These are phyloP conservation scores for Hypericum androsaemum DNA, from an alignment of 345 rosid genomes.

Conservation along the genomic window DNA sequence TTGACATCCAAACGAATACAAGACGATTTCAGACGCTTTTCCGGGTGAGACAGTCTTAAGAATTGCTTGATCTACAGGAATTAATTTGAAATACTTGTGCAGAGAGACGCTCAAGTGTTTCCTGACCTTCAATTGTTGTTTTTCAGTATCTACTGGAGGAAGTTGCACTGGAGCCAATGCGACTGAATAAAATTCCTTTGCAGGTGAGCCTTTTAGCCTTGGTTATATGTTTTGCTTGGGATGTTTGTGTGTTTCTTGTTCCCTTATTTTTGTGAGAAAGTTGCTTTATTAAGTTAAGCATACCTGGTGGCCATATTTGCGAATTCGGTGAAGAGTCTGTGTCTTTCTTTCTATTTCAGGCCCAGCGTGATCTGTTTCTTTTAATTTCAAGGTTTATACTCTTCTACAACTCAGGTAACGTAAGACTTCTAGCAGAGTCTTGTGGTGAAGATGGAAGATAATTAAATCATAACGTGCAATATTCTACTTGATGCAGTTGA, in stretches of 20 bases:
- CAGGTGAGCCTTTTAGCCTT: constrained; percentile 43
- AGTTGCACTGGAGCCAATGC: constrained; percentile 58
- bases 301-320: not conserved
- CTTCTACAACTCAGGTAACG: constrained; percentile 76
- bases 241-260: not conserved
- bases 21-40: constrained; percentile 77
- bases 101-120: not conserved
- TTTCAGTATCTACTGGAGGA: constrained; percentile 84
- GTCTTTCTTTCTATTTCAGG: constrained; percentile 31
- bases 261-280: not conserved
- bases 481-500: constrained; percentile 44
- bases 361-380: constrained; percentile 75
- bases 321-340: not conserved
- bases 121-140: constrained; percentile 2
- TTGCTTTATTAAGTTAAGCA: constrained; percentile 3
- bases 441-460: not conserved
- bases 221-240: not conserved
- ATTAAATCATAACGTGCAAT: constrained; percentile 8
- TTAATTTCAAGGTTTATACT: constrained; percentile 82
- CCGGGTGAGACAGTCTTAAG: constrained; percentile 33
- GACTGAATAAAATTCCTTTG: constrained; percentile 61
- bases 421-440: not conserved
- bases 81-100: not conserved
- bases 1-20: constrained; percentile 83
- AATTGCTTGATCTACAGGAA: not conserved